Percentiles rank a stretch among this genome's conserved stretches.
Conservation (phyloP, 2,329 filamentous ascomycete species). For the Chrysoporthe puriensis region DNA sequence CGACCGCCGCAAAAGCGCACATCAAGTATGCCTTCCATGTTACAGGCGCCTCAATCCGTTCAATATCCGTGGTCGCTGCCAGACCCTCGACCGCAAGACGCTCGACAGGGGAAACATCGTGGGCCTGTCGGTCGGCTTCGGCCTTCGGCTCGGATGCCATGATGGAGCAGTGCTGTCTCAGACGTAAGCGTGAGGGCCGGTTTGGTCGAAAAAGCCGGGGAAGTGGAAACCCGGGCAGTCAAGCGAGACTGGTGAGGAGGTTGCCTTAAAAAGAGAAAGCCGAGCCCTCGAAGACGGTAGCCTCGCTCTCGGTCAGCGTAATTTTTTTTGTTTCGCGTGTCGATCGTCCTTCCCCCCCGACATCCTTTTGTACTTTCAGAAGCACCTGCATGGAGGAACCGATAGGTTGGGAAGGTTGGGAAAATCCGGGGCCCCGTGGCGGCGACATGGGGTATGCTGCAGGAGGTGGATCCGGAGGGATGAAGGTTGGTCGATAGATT, state of each 20-base stretch:
- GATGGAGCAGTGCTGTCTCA: conserved; percentile 1
- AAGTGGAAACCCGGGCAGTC: neutral
- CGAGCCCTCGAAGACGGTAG: neutral
- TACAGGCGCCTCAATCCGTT: conserved; percentile 68
- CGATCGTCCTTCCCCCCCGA: neutral
- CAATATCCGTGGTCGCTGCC: conserved; percentile 54
- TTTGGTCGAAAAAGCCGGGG: neutral
- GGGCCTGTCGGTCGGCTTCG: conserved; percentile 1
- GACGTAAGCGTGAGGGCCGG: neutral
- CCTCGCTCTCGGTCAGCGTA: neutral
- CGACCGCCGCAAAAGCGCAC: conserved; percentile 64
- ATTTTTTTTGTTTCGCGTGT: neutral
- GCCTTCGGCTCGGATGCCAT: conserved; percentile 25
- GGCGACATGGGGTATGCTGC: conserved; percentile 3
- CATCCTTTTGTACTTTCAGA: neutral
- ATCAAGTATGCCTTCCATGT: conserved; percentile 66
- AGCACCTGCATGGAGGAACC: neutral
- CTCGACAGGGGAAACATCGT: neutral
- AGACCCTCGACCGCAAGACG: conserved; percentile 36
- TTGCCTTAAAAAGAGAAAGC: neutral
- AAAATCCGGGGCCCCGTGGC: conserved; percentile 14
- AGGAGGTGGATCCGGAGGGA: conserved; percentile 2
- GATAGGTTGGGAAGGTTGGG: conserved; percentile 3
- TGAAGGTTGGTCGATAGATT: conserved; percentile 1
- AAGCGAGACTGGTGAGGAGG: neutral